Percentiles rank a stretch among this genome's conserved stretches.
phyloP scores from a whole-genome alignment of 129 eudicot genomes.

The Flaveria trinervia region DNA sequence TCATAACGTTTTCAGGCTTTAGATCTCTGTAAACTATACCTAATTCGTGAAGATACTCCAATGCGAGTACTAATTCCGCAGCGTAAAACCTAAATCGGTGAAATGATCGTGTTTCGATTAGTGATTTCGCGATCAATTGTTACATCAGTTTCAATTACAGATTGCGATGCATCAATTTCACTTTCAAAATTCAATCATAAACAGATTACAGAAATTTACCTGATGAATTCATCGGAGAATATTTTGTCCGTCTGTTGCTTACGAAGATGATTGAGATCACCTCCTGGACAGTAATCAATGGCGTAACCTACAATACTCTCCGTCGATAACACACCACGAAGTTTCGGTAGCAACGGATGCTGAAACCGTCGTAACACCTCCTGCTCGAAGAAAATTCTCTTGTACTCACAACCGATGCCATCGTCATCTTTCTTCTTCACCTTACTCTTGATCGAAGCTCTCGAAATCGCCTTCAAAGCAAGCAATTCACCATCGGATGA shows the following conservation, averaged over 20 bases:
- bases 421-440: slow-evolving; percentile 27
- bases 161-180: not conserved
- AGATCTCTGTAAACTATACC: slow-evolving; percentile 93
- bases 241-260: slow-evolving; percentile 71
- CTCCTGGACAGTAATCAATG: slow-evolving; percentile 91
- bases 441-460: slow-evolving; percentile 55
- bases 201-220: too few species aligned
- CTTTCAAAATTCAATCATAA: too few species aligned
- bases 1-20: slow-evolving; percentile 84
- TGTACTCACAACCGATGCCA: slow-evolving; percentile 44
- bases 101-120: not conserved
- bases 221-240: slow-evolving; percentile 71
- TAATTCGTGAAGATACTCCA: slow-evolving; percentile 78
- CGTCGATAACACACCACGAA: slow-evolving; percentile 63
- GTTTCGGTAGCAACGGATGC: slow-evolving; percentile 83
- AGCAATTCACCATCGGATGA: slow-evolving; percentile 40
- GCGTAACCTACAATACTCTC: slow-evolving; percentile 79
- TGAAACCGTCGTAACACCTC: slow-evolving; percentile 56
- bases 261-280: slow-evolving; percentile 65
- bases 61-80: slow-evolving; percentile 80
- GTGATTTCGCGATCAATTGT: not conserved
- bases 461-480: slow-evolving; percentile 68
- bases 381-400: slow-evolving; percentile 55
- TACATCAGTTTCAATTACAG: not conserved
- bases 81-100: slow-evolving; percentile 65